Base-by-base conservation (phyloP, 2,329 filamentous ascomycete genomes). In the Malbranchea zuffiana region DNA sequence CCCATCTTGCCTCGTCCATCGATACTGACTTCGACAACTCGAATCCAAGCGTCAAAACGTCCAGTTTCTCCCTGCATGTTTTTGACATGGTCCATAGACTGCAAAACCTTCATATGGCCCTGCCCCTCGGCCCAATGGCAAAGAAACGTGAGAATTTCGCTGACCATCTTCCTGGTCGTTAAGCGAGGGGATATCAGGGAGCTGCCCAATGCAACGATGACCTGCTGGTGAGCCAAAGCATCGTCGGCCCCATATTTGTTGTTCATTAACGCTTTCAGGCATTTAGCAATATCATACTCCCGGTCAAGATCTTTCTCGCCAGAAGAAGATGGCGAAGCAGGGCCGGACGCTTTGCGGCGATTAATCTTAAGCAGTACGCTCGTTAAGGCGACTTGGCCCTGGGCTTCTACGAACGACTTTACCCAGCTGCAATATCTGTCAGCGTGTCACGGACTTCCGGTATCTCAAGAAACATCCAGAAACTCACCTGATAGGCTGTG, bases 161-260 rank as follows among this genome's bases (percentile, higher is more conserved):
- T 95, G 53, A 94, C 86, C 37, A 96, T 73, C 56, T 95, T 96
- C 51, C 90, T 72, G 1, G 90, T 96, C 32, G 86, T 90, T 40
- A 98, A 69, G 35, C 90, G 78, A 6, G 87, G 81, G 6, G 87
- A 94, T 36, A 87, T 83, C 40, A 98, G 69, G 23, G 85, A 94
- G 15, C 78, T 86, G 33, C 81, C 83, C 29, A 98, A 70, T 1
- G 90, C 83, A 39, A 92, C 77, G 45, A 95, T 80, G 45, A 96
- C 83, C 55, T 88, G 84, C 54, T 90, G 82, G 55, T 96, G 87
- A 43, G 76, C 70, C 40, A 98, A 69, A 12, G 90, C 90, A 70
- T 98, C 87, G 56, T 98, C 90, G 44, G 90, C 90, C 44, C 90
- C 90, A 58, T 93, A 96, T 59, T 94, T 95, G 73, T 95, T 98